These are phyloP conservation scores for Sporobolomyces roseus DNA, from an alignment of 768 basidiomycete genomes.

Conservation along the genomic window DNA sequence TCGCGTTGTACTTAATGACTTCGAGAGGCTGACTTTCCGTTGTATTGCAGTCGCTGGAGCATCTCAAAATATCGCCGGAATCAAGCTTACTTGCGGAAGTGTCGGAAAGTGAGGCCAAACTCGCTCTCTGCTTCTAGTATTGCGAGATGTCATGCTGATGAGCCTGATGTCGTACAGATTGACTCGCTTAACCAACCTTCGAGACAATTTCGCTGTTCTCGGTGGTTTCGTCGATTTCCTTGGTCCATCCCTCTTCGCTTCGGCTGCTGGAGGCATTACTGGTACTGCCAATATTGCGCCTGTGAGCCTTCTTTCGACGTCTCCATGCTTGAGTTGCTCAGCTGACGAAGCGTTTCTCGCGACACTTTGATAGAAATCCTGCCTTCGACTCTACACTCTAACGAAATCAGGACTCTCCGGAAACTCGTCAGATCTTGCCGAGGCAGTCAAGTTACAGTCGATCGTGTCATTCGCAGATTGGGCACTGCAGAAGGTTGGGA, in stretches of 20 bases:
- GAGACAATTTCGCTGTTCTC: conserved; percentile 65
- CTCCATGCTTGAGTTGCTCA: not conserved
- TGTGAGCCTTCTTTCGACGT: conserved; percentile 50
- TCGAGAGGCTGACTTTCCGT: not conserved
- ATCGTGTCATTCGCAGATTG: conserved; percentile 75
- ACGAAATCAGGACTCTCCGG: conserved; percentile 55
- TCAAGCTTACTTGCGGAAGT: conserved; percentile 91
- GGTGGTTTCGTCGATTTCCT: conserved; percentile 84
- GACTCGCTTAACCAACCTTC: conserved; percentile 16
- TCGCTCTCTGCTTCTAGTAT: not conserved
- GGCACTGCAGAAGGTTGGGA: conserved; percentile 69
- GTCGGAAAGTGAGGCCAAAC: conserved; percentile 59
- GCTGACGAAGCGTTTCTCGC: not conserved
- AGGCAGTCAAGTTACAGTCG: conserved; percentile 72
- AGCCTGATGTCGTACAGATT: not conserved
- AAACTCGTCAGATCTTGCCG: conserved; percentile 55
- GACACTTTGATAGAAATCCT: conserved; percentile 65
- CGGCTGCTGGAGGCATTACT: conserved; percentile 83
- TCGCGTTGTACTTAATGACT: not conserved
- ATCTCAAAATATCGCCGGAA: conserved; percentile 55
- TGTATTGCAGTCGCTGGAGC: conserved; percentile 21
- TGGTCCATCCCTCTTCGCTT: conserved; percentile 65
- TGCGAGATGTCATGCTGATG: not conserved
- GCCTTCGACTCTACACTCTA: conserved; percentile 47
- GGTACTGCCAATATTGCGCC: conserved; percentile 82